These are phyloP conservation scores for Podaxis carcinomalis DNA, from an alignment of 768 basidiomycete species.

Conservation along the genomic window DNA sequence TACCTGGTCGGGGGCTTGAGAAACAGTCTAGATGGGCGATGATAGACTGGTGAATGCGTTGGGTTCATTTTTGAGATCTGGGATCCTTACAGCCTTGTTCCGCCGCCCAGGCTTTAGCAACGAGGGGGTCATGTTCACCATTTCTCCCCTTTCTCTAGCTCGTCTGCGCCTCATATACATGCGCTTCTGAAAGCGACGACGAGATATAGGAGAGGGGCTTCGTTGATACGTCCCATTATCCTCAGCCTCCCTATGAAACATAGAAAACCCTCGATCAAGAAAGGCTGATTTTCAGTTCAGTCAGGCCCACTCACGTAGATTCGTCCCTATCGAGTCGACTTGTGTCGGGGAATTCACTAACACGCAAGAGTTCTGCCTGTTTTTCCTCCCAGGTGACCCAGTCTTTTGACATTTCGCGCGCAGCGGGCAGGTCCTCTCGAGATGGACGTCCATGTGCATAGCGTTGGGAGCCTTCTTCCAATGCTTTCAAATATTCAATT, in stretches of 20 bases:
- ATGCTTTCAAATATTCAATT: conserved; percentile 54
- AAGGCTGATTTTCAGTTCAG: not conserved
- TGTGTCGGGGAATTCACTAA: conserved; percentile 16
- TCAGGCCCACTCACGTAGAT: not conserved
- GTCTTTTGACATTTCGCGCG: conserved; percentile 45
- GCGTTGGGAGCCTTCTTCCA: conserved; percentile 33
- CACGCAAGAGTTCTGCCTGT: conserved; percentile 26
- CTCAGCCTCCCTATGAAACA: not conserved
- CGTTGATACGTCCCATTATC: not conserved
- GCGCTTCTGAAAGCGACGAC: conserved; percentile 11
- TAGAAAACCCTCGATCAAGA: not conserved
- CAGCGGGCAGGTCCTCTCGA: conserved; percentile 69
- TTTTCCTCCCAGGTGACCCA: conserved; percentile 48
- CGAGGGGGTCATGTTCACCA: not conserved
- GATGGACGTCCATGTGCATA: conserved; percentile 36
- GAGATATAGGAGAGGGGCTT: not conserved
- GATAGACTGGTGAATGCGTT: not conserved
- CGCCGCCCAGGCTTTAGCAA: conserved; percentile 2
- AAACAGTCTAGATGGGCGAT: not conserved
- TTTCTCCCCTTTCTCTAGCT: conserved; percentile 4
- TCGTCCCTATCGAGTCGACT: not conserved
- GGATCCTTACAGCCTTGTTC: not conserved
- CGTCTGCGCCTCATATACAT: conserved; percentile 10
- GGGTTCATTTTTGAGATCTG: not conserved
- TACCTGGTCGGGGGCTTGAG: not conserved